phyloP scores from a whole-genome alignment of 805 yeast species.

The Ogataea dorogensis region DNA sequence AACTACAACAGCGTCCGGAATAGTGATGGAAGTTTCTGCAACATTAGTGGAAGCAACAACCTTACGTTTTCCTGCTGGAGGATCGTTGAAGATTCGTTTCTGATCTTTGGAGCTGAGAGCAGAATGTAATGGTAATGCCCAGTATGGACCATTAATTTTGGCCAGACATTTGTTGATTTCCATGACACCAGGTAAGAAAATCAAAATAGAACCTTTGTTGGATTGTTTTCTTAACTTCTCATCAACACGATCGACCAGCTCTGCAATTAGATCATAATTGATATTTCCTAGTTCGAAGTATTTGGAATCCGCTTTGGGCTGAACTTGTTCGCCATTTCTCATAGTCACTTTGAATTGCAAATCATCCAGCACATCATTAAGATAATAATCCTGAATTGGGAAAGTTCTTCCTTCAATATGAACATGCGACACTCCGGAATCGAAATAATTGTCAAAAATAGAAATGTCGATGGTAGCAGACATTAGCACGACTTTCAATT shows the following conservation, averaged over 20 bases:
- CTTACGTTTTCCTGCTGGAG: conserved; percentile 60
- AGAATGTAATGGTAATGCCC: conserved; percentile 79
- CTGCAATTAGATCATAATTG: conserved; percentile 69
- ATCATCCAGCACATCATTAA: conserved; percentile 61
- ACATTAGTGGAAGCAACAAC: conserved; percentile 88
- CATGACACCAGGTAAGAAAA: conserved; percentile 87
- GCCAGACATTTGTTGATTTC: conserved; percentile 72
- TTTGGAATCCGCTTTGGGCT: conserved; percentile 62
- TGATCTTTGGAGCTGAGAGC: conserved; percentile 84
- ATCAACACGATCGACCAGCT: conserved; percentile 55
- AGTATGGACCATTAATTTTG: conserved; percentile 33
- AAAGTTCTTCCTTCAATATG: conserved; percentile 93
- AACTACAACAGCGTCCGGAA: conserved; percentile 91
- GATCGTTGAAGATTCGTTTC: conserved; percentile 61
- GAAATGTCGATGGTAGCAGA: conserved; percentile 86
- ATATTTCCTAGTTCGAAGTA: conserved; percentile 67
- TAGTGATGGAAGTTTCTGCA: conserved; percentile 96
- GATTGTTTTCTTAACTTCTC: conserved; percentile 38
- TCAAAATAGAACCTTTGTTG: conserved; percentile 69
- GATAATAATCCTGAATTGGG: conserved; percentile 76
- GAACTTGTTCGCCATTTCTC: conserved; percentile 37
- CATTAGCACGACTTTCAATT: conserved; percentile 76
- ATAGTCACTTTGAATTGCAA: conserved; percentile 54
- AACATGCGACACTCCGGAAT: conserved; percentile 50
- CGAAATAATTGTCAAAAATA: conserved; percentile 67